Conservation (phyloP, 129 eudicot species). For the Chrysanthemum makinoi region DNA sequence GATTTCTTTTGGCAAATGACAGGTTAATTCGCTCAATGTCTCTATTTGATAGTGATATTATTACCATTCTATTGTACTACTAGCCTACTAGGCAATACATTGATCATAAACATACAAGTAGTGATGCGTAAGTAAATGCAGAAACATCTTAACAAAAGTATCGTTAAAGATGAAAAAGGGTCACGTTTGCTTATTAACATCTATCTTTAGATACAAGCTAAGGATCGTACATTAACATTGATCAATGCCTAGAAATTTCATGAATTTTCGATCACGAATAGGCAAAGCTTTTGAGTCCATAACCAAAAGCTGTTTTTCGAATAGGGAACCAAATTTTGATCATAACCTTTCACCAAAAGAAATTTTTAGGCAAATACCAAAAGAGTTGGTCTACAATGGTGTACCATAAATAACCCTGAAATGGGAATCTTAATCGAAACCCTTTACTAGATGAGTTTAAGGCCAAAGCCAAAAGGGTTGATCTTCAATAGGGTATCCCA, state of each 20-base stretch:
- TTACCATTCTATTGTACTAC: background rate
- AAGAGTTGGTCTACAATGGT: constrained; percentile 7
- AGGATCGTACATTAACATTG: constrained; percentile 21
- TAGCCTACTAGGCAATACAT: background rate
- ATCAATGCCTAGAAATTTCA: constrained; percentile 20
- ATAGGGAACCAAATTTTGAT: constrained; percentile 24
- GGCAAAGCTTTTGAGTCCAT: constrained; percentile 17
- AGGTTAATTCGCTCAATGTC: background rate
- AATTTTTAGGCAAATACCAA: background rate
- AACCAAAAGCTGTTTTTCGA: constrained; percentile 21
- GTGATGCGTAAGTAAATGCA: background rate
- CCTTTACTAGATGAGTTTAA: constrained; percentile 27
- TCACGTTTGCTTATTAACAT: constrained; percentile 27
- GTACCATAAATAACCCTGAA: constrained; percentile 21
- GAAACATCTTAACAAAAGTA: background rate
- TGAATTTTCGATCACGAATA: constrained; percentile 23
- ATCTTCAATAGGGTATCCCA: constrained; percentile 60
- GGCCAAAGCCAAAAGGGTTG: constrained; percentile 80
- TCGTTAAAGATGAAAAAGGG: constrained; percentile 14
- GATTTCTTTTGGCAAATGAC: no score
- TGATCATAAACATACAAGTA: background rate
- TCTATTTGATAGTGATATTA: background rate
- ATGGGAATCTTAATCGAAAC: constrained; percentile 26
- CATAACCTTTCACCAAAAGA: constrained; percentile 2
- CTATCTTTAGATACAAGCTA: constrained; percentile 29